Conservation (phyloP, 2,329 filamentous ascomycete genomes). For the Fusarium guadeloupense region DNA sequence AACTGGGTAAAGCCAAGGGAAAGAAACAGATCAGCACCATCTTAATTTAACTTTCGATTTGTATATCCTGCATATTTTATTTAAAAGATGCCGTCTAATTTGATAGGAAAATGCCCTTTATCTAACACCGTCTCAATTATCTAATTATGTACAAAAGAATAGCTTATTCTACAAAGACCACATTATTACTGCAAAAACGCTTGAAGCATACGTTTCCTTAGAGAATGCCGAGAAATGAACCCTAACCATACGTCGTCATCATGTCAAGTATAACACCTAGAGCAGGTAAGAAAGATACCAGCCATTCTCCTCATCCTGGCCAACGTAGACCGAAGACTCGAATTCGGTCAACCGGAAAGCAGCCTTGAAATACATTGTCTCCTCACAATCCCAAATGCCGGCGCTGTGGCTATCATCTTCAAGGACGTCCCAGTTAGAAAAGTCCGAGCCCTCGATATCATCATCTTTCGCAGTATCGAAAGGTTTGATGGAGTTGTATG, state of each 20-base stretch:
- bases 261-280: neutral
- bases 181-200: neutral
- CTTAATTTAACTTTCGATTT: no score
- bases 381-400: conserved; percentile 40
- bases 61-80: no score
- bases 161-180: no score
- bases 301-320: conserved; percentile 46
- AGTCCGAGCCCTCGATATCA: conserved; percentile 38
- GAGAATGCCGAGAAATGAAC: neutral
- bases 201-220: neutral
- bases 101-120: no score
- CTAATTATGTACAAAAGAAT: no score
- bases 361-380: conserved; percentile 44
- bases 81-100: no score
- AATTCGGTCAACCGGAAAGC: conserved; percentile 27
- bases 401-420: conserved; percentile 28
- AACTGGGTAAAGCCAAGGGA: no score
- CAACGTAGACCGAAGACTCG: conserved; percentile 43
- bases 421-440: conserved; percentile 44
- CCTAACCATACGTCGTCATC: neutral
- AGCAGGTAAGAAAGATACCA: conserved; percentile 35
- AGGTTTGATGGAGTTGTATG: conserved; percentile 36
- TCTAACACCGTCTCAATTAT: no score
- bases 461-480: conserved; percentile 30
- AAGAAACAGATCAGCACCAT: no score